Base-by-base conservation (phyloP, 1,284 basidiomycete species). In the Leccinum ponderosum region DNA sequence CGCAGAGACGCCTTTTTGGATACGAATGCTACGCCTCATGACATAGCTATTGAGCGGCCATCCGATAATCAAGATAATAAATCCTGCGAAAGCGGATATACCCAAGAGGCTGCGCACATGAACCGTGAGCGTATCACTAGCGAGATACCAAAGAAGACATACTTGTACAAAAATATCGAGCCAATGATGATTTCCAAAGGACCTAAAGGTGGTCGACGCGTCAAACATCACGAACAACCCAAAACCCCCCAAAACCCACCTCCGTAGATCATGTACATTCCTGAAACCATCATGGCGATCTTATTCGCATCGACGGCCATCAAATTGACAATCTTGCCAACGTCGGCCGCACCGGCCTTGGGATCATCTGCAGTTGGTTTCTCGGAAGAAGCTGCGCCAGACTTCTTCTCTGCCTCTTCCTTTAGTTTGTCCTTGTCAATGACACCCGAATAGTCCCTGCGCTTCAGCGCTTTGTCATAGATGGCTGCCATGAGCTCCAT, bases 391-490 rank as follows among this genome's bases (percentile, higher is more conserved):
- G 52, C 14, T 17, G 55, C 4, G n/a, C 68, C 70, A 0, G 66
- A 62, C 12, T 67, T 71, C 37, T 60, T 73, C 20, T 64, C 57
- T 9, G 65, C 64, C 6, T 64, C 61, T 1, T 64, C 62, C 42
- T 63, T 66, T 2, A 55, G 9, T 55, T 80, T 81, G 33, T 82
- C 80, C 67, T 78, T 84, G 53, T 86, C 81, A 2, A 91, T 78
- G 27, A 94, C 81, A 0, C 94, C 94, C 0, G 91, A 91, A 60
- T 89, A 89, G 73, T 97, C 94, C 70, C 88, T 90, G 27, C 94
- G 81, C 71, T 90, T 90, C 47, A 97, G 78, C 0, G 95, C 89
- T 74, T 97, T 97, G 73, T 95, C 91, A 69, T 96, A 98, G 58
- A 97, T 91, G 0, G 90, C 80, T 0, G 90, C 78, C 75, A 86